phyloP scores from a whole-genome alignment of 2,329 filamentous ascomycete species.

The Scytalidium sp. region DNA sequence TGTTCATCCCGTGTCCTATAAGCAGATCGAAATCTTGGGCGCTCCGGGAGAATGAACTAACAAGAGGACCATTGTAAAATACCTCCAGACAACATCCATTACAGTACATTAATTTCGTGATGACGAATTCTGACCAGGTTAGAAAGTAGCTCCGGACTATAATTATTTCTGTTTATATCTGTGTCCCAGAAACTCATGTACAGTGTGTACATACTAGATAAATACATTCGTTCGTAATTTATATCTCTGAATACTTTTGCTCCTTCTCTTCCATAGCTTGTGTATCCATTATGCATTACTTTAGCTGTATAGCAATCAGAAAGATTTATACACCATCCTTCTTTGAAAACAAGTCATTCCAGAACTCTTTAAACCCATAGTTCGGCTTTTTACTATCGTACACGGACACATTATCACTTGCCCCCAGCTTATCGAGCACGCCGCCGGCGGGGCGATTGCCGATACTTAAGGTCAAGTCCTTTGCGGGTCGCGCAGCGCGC shows the following conservation, averaged over 20 bases:
- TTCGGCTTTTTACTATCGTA: constrained; percentile 72
- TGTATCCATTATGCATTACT: neutral
- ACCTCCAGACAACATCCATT: too few species aligned
- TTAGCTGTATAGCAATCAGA: neutral
- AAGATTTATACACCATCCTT: constrained; percentile 12
- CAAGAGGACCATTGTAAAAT: too few species aligned
- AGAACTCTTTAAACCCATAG: constrained; percentile 88
- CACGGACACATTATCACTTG: constrained; percentile 53
- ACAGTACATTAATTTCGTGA: too few species aligned
- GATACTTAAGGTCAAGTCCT: constrained; percentile 36
- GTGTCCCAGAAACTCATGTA: too few species aligned
- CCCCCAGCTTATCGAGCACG: constrained; percentile 58
- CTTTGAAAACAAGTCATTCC: constrained; percentile 68
- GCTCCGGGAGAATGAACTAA: neutral
- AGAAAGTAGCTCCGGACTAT: too few species aligned
- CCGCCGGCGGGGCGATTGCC: constrained; percentile 41
- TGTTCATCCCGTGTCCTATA: neutral
- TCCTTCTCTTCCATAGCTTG: too few species aligned
- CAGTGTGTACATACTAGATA: neutral
- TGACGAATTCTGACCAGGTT: too few species aligned
- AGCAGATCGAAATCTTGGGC: neutral
- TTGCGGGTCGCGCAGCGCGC: constrained; percentile 51
- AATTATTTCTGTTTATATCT: too few species aligned
- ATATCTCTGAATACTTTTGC: neutral
- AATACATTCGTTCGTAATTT: neutral